Conservation (phyloP, 306 rosid genomes). For the Castanea crenata region DNA sequence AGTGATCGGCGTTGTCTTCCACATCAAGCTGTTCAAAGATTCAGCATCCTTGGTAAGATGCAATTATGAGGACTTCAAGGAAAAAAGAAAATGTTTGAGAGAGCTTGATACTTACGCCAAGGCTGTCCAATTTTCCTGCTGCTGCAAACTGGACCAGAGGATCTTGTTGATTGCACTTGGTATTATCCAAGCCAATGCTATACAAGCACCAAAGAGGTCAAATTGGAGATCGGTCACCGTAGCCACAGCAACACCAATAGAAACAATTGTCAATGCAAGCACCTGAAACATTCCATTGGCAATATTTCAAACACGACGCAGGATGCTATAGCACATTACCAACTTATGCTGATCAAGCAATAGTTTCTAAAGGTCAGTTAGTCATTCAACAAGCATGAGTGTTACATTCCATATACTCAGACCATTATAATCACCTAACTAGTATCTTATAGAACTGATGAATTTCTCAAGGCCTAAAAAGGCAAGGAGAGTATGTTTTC, state of each 20-base stretch:
- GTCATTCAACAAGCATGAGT: not conserved
- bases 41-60: constrained; percentile 20
- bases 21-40: constrained; percentile 68
- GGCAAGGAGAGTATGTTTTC: too few relatives aligned
- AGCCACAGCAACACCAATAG: constrained; percentile 79
- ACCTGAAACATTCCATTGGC: constrained; percentile 50
- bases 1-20: constrained; percentile 88
- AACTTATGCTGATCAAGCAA: not conserved
- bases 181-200: constrained; percentile 80
- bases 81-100: not conserved
- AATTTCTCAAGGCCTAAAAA: not conserved
- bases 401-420: not conserved
- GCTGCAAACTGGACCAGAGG: constrained; percentile 87
- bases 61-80: not conserved
- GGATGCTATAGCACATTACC: not conserved
- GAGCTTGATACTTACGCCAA: constrained; percentile 51
- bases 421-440: not conserved
- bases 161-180: constrained; percentile 84
- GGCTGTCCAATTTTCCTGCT: constrained; percentile 88
- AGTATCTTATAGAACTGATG: not conserved
- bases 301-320: not conserved
- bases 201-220: constrained; percentile 70
- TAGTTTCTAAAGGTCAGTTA: not conserved
- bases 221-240: constrained; percentile 84
- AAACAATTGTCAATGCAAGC: constrained; percentile 63